phyloP scores from a whole-genome alignment of 805 yeast species.

The Ogataea chonburiensis region DNA sequence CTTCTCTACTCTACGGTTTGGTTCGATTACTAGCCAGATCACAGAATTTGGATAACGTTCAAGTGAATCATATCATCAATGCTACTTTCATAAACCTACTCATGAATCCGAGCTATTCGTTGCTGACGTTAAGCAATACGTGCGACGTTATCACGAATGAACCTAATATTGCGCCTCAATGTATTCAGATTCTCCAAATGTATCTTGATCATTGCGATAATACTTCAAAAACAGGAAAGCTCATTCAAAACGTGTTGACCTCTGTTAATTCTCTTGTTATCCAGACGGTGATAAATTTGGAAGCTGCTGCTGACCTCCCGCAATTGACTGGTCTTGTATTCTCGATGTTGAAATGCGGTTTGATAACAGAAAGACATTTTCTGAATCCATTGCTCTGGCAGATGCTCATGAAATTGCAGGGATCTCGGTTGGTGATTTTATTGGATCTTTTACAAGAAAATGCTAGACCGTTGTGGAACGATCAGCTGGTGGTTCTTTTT shows the following conservation, averaged over 20 bases:
- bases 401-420: slow-evolving; percentile 9
- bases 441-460: slow-evolving; percentile 22
- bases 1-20: slow-evolving; percentile 11
- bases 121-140: slow-evolving; percentile 12
- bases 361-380: slow-evolving; percentile 3
- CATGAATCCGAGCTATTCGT: slow-evolving; percentile 11
- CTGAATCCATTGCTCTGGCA: slow-evolving; percentile 15
- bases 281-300: slow-evolving; percentile 3
- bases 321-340: slow-evolving; percentile 3
- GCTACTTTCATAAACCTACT: slow-evolving; percentile 17
- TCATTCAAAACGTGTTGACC: slow-evolving; percentile 18
- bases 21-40: slow-evolving; percentile 20
- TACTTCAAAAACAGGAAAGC: slow-evolving; percentile 11
- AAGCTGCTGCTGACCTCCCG: not conserved
- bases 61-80: slow-evolving; percentile 10
- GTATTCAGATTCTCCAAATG: slow-evolving; percentile 19
- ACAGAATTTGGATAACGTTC: slow-evolving; percentile 11
- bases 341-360: not conserved
- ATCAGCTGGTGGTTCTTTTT: slow-evolving; percentile 19
- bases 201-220: slow-evolving; percentile 15
- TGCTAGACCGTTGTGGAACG: slow-evolving; percentile 7
- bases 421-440: slow-evolving; percentile 1
- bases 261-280: slow-evolving; percentile 19
- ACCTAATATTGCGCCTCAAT: slow-evolving; percentile 20
- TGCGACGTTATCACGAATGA: slow-evolving; percentile 26